These are phyloP conservation scores for Agapanthus africanus DNA, from an alignment of 106 monocot species.

Conservation along the genomic window DNA sequence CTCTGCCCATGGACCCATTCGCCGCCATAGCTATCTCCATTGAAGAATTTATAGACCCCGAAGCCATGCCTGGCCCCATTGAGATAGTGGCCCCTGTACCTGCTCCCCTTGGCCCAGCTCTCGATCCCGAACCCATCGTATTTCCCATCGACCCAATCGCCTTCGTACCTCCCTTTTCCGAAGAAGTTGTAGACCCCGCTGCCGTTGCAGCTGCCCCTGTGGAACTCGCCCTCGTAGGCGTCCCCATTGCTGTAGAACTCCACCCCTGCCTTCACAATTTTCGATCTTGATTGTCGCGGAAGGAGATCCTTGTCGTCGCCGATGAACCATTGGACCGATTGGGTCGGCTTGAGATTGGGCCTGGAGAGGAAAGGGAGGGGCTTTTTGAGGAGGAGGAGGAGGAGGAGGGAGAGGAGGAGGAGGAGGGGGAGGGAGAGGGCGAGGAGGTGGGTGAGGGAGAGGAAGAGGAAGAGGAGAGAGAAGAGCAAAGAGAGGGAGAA, in stretches of 20 bases:
- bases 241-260: constrained; percentile 51
- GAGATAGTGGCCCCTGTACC: constrained; percentile 38
- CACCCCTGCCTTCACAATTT: constrained; percentile 33
- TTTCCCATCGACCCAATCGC: constrained; percentile 53
- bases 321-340: constrained; percentile 57
- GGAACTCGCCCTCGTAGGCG: constrained; percentile 44
- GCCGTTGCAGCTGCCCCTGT: constrained; percentile 32
- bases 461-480: not conserved
- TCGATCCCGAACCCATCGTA: constrained; percentile 61
- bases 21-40: constrained; percentile 48
- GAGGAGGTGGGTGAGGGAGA: not conserved
- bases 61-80: constrained; percentile 40
- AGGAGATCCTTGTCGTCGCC: constrained; percentile 20
- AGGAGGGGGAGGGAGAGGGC: not conserved
- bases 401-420: constrained; percentile 7
- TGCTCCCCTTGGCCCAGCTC: constrained; percentile 46
- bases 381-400: constrained; percentile 1
- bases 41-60: constrained; percentile 46
- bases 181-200: constrained; percentile 40
- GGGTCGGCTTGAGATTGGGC: not conserved
- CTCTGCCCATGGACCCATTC: constrained; percentile 55
- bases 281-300: not conserved
- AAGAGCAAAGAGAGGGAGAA: not conserved
- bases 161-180: constrained; percentile 43
- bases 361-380: not conserved